Evolutionary conservation across 345 rosid species (phyloP), one percentile per base, ranked within the genome.

Genomic region (Combretum micranthum): DNA sequence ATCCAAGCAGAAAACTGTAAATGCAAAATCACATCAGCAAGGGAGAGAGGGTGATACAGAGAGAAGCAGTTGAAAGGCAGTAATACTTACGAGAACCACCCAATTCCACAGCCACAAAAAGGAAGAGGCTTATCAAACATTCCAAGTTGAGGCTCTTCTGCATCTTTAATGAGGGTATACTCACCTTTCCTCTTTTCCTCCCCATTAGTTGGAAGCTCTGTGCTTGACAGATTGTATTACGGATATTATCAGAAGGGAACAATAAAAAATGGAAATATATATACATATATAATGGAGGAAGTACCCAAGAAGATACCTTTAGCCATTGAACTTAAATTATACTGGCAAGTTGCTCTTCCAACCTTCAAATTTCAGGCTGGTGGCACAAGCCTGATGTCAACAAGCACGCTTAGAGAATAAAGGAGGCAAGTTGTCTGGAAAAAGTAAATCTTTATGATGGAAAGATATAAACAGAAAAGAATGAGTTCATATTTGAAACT

Each of bases 31-130:
- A 44, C 43, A 45, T 56, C 18, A 42, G 52, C 26, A 45, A 57
- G 44, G 12, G 20, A 52, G 6, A 44, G 7, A 13, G 45, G 50
- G 48, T 16, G 26, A 59, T 44, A 20, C 47, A 47, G 61, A 42
- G 50, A 42, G 19, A 13, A 50, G 42, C 14, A 25, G 15, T 15
- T 18, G 0, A 12, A 47, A 55, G 9, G 45, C 53, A 25, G 55
- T 16, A 21, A 20, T 44, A 80, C 96, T 74, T 69, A 93, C 94
- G 74, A 88, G 63, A 83, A 83, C 99, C 99, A 93, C 68, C 99
- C 97, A 39, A 88, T 80, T 79, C 99, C 97, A 67, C 84, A 93
- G 59, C 99, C 94, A 23, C 72, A 86, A 80, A 84, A 93, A 75
- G 96, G 97, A 71, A 93, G 97, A 15, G 96, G 94, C 64, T 86